phyloP scores from a whole-genome alignment of 768 basidiomycete species.

The Tylopilus intermedius region DNA sequence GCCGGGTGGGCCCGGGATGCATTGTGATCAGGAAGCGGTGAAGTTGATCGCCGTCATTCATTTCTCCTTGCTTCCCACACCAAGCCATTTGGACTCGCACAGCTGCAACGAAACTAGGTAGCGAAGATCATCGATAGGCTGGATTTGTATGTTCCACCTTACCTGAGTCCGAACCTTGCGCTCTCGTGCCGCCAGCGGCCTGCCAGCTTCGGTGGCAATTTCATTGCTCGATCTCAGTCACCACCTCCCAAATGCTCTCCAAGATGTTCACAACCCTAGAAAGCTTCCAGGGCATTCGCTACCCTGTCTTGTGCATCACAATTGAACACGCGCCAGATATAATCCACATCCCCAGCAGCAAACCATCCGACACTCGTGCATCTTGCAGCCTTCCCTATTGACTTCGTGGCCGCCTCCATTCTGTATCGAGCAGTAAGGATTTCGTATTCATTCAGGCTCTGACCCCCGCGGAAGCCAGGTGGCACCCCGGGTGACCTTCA shows the following conservation, averaged over 20 bases:
- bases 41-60: background rate
- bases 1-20: background rate
- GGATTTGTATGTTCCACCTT: background rate
- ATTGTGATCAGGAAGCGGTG: background rate
- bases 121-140: background rate
- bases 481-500: background rate
- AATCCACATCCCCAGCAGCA: background rate
- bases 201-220: background rate
- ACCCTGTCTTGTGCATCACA: background rate
- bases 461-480: background rate
- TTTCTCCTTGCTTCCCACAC: background rate
- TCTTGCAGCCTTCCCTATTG: background rate
- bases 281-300: background rate
- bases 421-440: background rate
- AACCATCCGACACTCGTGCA: background rate
- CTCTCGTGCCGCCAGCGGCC: background rate
- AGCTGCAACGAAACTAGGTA: background rate
- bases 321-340: conserved; percentile 6
- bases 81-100: background rate
- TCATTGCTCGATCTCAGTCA: background rate
- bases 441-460: background rate
- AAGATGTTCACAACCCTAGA: conserved; percentile 12
- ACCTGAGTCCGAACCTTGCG: background rate
- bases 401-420: conserved; percentile 7
- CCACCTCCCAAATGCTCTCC: background rate